A percentile compares a stretch with the other conserved stretches of the same genome.
Conservation (phyloP, 345 rosid genomes). For the Linum trigynum region DNA sequence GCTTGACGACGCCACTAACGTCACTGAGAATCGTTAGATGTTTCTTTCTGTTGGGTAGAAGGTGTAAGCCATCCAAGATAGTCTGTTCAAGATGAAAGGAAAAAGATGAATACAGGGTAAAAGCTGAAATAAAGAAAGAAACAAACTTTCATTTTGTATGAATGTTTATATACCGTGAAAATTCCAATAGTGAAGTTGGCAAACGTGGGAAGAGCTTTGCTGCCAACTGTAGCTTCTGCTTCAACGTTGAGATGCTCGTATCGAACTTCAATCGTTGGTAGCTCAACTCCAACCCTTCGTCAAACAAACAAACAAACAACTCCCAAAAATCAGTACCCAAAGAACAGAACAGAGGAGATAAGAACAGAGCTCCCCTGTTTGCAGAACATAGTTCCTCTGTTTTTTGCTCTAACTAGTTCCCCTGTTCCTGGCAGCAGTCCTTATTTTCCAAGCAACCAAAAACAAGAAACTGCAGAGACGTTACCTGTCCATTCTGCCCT, state of each 20-base stretch:
- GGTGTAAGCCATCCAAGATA: not conserved
- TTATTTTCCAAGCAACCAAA: no score
- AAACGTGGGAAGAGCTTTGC: constrained; percentile 3
- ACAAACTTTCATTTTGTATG: not conserved
- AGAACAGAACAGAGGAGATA: no score
- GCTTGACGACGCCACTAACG: constrained; percentile 10
- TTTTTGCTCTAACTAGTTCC: no score
- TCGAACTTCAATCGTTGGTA: constrained; percentile 4
- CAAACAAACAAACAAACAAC: no score
- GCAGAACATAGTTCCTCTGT: no score
- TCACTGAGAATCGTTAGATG: constrained; percentile 1
- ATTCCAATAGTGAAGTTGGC: not conserved
- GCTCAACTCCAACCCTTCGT: constrained; percentile 1
- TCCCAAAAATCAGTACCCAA: no score
- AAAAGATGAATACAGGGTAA: not conserved
- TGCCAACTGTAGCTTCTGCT: not conserved
- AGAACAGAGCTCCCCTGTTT: no score
- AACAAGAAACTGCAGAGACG: no score
- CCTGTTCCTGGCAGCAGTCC: no score
- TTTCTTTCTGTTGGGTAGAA: constrained; percentile 1
- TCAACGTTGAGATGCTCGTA: constrained; percentile 6
- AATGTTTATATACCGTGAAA: not conserved
- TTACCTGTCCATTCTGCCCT: constrained; percentile 1
- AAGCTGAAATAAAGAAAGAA: no score
- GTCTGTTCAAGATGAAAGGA: not conserved